Conservation (phyloP, 106 monocot genomes). For the Dendrobium chrysotoxum region DNA sequence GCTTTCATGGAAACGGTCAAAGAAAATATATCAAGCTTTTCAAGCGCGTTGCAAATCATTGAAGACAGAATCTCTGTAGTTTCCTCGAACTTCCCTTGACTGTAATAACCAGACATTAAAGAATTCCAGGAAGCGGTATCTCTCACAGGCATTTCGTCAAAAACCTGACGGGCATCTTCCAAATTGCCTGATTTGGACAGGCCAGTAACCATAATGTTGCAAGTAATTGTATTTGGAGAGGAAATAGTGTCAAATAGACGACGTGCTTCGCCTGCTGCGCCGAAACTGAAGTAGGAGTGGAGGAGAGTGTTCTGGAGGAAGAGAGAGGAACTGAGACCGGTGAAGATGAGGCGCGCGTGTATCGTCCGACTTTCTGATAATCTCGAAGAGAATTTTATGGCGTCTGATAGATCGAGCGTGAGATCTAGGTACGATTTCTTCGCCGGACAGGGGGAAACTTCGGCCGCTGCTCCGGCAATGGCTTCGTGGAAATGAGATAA, state of each 20-base stretch:
- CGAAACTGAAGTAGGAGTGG: conserved; percentile 40
- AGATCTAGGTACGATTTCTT: background rate
- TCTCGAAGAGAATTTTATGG: background rate
- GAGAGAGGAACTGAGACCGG: conserved; percentile 38
- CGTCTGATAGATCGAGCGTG: background rate
- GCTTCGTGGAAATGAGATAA: background rate
- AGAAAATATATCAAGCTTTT: conserved; percentile 32
- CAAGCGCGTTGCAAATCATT: conserved; percentile 29
- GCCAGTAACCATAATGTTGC: conserved; percentile 70
- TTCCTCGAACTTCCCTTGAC: conserved; percentile 17
- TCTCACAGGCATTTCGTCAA: conserved; percentile 65
- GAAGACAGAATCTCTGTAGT: conserved; percentile 31
- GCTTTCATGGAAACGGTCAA: conserved; percentile 64
- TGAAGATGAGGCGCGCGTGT: conserved; percentile 31
- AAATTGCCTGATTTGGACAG: conserved; percentile 25
- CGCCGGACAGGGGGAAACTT: background rate
- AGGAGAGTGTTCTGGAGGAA: conserved; percentile 76
- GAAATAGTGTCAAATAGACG: conserved; percentile 29
- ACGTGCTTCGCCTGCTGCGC: conserved; percentile 34
- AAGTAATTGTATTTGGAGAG: conserved; percentile 45
- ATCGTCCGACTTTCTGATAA: background rate
- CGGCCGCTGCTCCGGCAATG: background rate
- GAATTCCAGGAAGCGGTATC: conserved; percentile 73
- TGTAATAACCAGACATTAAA: conserved; percentile 55
- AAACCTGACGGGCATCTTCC: conserved; percentile 43